These are phyloP conservation scores for Fusarium buharicum DNA, from an alignment of 2,329 filamentous ascomycete genomes.

Conservation along the genomic window DNA sequence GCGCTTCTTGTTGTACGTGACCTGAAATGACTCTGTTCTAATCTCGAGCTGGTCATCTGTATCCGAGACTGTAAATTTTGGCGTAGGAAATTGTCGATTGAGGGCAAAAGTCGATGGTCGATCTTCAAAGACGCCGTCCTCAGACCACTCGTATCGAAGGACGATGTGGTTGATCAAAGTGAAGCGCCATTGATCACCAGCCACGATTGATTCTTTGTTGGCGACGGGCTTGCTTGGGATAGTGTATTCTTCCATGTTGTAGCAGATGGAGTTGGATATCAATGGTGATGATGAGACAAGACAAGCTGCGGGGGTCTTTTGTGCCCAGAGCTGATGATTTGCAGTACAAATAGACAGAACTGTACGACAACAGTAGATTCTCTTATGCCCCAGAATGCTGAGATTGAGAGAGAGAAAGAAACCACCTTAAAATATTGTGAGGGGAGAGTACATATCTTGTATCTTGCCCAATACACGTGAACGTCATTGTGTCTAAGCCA, in stretches of 20 bases:
- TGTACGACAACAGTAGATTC: too few relatives aligned
- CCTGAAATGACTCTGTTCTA: conserved; percentile 63
- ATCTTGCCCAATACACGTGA: background rate
- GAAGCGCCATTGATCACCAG: conserved; percentile 62
- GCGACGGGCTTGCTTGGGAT: conserved; percentile 35
- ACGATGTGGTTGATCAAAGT: conserved; percentile 66
- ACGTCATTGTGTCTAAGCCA: conserved; percentile 27
- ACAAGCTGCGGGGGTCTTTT: conserved; percentile 9
- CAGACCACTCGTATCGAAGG: conserved; percentile 70
- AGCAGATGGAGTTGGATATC: background rate
- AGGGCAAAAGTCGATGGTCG: conserved; percentile 70
- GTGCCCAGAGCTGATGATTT: background rate
- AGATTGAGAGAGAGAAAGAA: conserved; percentile 10
- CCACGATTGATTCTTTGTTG: conserved; percentile 29
- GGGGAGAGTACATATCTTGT: conserved; percentile 10
- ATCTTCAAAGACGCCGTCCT: conserved; percentile 69
- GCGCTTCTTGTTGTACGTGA: conserved; percentile 66
- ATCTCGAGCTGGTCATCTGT: conserved; percentile 62
- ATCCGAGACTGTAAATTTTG: conserved; percentile 61
- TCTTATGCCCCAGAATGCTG: too few relatives aligned
- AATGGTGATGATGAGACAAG: background rate
- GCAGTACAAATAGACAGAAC: background rate
- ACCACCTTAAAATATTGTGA: conserved; percentile 20
- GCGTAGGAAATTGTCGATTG: conserved; percentile 57
- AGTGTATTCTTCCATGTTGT: conserved; percentile 37